phyloP scores from a whole-genome alignment of 2,329 filamentous ascomycete genomes.

The Zopfia rhizophila region DNA sequence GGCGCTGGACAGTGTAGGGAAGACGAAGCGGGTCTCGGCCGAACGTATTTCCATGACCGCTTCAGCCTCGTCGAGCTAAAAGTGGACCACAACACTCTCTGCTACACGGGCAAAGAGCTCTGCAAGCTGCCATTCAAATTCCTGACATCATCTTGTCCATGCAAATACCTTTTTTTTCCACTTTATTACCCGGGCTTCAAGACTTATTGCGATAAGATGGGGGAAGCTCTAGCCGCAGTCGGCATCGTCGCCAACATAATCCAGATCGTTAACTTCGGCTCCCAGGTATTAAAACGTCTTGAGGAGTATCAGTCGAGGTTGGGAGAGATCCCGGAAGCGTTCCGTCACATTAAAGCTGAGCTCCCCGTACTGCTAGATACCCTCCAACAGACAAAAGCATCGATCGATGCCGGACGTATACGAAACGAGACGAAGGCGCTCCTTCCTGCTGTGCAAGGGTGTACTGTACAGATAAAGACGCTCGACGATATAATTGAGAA shows the following conservation, averaged over 20 bases:
- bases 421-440: conserved; percentile 13
- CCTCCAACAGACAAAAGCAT: conserved; percentile 15
- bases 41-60: too few species aligned
- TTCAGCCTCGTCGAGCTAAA: too few species aligned
- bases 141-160: too few species aligned
- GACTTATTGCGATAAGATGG: too few species aligned
- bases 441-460: conserved; percentile 21
- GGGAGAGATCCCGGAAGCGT: conserved; percentile 19
- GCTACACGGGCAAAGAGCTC: too few species aligned
- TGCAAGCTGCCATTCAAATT: too few species aligned
- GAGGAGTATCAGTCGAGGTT: conserved; percentile 19
- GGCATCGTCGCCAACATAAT: conserved; percentile 30
- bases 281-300: conserved; percentile 19
- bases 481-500: conserved; percentile 21
- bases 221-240: conserved; percentile 27
- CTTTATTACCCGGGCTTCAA: too few species aligned
- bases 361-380: conserved; percentile 18
- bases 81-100: too few species aligned
- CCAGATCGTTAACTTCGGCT: conserved; percentile 24
- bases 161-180: too few species aligned
- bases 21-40: too few species aligned
- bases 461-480: conserved; percentile 18
- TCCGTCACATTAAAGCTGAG: conserved; percentile 16
- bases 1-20: too few species aligned
- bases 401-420: conserved; percentile 12